These are phyloP conservation scores for Phaeosphaeria sp. DNA, from an alignment of 2,329 filamentous ascomycete genomes.

Conservation along the genomic window DNA sequence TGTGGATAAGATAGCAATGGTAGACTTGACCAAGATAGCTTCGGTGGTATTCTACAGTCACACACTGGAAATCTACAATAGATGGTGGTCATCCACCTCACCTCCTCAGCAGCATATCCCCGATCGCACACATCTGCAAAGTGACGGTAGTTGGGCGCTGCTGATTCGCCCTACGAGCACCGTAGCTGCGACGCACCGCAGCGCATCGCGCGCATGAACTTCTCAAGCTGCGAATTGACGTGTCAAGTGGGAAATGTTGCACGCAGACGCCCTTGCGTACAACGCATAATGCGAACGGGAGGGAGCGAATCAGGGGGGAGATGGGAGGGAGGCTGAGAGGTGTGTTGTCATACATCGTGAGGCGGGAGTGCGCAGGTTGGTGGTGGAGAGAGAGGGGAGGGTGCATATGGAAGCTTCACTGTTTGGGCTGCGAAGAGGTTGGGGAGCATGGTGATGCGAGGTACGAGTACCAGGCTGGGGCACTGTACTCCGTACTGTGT, in stretches of 20 bases:
- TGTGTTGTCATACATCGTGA: conserved; percentile 28
- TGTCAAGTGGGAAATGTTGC: conserved; percentile 24
- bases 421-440: conserved; percentile 17
- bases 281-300: conserved; percentile 35
- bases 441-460: neutral
- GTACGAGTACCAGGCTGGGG: neutral
- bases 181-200: conserved; percentile 1
- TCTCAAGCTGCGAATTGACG: conserved; percentile 29
- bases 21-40: no score
- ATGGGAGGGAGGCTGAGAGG: conserved; percentile 18
- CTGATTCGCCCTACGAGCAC: conserved; percentile 4
- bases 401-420: conserved; percentile 35
- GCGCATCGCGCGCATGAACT: conserved; percentile 37
- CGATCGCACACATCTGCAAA: no score
- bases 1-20: no score
- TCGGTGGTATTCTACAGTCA: no score
- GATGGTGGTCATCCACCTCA: no score
- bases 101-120: no score
- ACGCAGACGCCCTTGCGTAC: conserved; percentile 9
- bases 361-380: conserved; percentile 19
- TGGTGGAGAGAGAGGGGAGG: conserved; percentile 3
- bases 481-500: no score
- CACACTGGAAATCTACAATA: no score
- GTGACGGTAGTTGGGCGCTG: neutral
- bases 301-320: conserved; percentile 23